Conservation (phyloP, 2,329 filamentous ascomycete genomes). For the Parastagonospora nodorum region DNA sequence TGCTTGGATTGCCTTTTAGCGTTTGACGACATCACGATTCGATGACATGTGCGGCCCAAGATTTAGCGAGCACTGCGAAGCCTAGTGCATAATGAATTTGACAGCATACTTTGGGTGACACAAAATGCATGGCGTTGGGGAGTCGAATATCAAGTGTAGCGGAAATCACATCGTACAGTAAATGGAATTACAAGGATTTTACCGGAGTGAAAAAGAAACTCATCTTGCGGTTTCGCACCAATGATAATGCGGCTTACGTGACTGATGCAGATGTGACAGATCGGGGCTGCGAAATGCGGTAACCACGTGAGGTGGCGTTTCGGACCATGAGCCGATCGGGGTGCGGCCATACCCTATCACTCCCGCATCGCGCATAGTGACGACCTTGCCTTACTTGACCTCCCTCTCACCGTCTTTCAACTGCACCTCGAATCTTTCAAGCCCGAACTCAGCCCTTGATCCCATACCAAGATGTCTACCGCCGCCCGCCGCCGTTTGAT, state of each 20-base stretch:
- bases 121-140: constrained; percentile 3
- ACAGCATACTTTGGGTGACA: not conserved
- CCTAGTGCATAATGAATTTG: not conserved
- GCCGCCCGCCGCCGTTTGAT: constrained; percentile 94
- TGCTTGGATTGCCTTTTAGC: constrained; percentile 1
- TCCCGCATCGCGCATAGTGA: constrained; percentile 7
- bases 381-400: not conserved
- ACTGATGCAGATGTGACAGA: not conserved
- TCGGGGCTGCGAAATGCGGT: not conserved
- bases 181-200: no score
- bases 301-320: constrained; percentile 4
- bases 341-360: not conserved
- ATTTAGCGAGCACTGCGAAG: not conserved
- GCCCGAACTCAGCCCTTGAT: not conserved
- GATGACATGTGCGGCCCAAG: not conserved
- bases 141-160: not conserved
- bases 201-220: no score
- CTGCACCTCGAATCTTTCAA: not conserved
- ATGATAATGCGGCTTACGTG: not conserved
- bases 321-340: not conserved
- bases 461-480: constrained; percentile 71
- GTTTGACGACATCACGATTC: constrained; percentile 3
- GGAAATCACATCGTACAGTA: not conserved
- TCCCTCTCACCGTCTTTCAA: not conserved
- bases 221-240: not conserved